phyloP scores from a whole-genome alignment of 2,329 filamentous ascomycete species.

The Beauveria sp. region DNA sequence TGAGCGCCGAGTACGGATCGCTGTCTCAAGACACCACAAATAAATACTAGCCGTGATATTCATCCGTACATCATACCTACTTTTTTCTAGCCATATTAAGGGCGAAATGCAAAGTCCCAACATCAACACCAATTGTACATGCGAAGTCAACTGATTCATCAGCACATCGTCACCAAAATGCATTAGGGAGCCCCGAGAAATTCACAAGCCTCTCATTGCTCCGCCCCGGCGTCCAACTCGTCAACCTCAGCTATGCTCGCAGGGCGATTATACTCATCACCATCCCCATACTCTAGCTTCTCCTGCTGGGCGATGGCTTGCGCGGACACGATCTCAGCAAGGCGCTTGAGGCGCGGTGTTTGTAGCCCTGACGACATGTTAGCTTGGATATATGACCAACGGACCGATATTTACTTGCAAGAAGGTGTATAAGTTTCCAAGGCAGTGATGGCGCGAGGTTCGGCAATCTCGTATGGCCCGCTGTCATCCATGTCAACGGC shows the following conservation, averaged over 20 bases:
- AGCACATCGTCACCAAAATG: constrained; percentile 3
- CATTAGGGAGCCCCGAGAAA: not conserved
- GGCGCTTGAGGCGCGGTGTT: constrained; percentile 87
- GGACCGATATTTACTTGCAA: constrained; percentile 52
- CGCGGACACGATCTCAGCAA: constrained; percentile 96
- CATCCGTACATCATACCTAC: not conserved
- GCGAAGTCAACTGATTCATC: constrained; percentile 4
- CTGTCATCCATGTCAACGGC: constrained; percentile 99
- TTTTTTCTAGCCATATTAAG: constrained; percentile 9
- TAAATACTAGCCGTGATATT: not conserved
- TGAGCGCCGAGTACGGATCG: not conserved
- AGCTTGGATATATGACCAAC: not conserved
- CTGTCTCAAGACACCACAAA: not conserved
- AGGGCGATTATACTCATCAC: constrained; percentile 40
- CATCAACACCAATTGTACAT: constrained; percentile 11
- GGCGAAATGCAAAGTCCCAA: constrained; percentile 8
- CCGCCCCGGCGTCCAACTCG: constrained; percentile 31
- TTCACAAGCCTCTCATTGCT: constrained; percentile 11
- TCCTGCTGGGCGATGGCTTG: constrained; percentile 96
- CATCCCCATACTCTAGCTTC: constrained; percentile 56
- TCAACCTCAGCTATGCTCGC: constrained; percentile 44
- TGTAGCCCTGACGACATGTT: constrained; percentile 62
- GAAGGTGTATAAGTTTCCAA: constrained; percentile 97
- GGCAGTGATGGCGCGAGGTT: constrained; percentile 90
- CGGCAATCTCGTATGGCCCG: constrained; percentile 95